Base-by-base conservation (phyloP, 2,329 filamentous ascomycete genomes). In the Lachnellula cervina region DNA sequence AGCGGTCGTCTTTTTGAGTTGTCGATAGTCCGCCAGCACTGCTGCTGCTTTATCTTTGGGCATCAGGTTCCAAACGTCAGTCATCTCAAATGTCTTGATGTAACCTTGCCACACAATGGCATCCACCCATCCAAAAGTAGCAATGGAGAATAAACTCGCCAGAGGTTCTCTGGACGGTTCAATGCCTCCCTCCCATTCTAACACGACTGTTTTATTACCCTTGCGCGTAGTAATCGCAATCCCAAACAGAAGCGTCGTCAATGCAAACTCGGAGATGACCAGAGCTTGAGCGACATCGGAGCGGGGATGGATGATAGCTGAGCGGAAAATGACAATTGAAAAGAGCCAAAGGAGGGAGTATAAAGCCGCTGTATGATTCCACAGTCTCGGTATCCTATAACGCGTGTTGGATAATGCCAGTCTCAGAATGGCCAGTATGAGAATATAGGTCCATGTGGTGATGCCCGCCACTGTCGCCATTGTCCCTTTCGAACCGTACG, bases 101-200 rank as follows among this genome's bases (percentile, higher is more conserved):
- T 92, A 97, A 14, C 94, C 94, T 63, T 88, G 85, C 84, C 87
- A 91, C 44, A 99, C 86, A 62, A 99, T 88, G 0, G 86, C 74
- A 71, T 97, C 92, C 19, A 97, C 84, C 94, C 94, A 99, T 19
- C 83, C 78, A 70, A 97, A 99, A 2, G 90, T 94, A 21, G 86
- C 85, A 45, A 95, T 77, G 2, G 94, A 97, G 59, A 97, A 83
- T 6, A 97, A 74, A 69, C 93, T 97, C 1, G 94, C 91, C 38
- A 90, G 78, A 6, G 91, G 90, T 70, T 99, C 92, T 59, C 82
- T 84, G 3, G 92, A 93, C 19, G 94, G 94, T 67, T 93, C 84
- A 51, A 99, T 82, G 34, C 87, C 88, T 58, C 89, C 90, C 71
- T 97, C 92, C 77, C 92, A 92, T 71, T 96, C 90, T 66, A 97